Percentiles rank a stretch among this genome's conserved stretches.
Evolutionary conservation across 129 eudicot species (phyloP).

Genomic region (Chrysanthemum lavandulifolium): DNA sequence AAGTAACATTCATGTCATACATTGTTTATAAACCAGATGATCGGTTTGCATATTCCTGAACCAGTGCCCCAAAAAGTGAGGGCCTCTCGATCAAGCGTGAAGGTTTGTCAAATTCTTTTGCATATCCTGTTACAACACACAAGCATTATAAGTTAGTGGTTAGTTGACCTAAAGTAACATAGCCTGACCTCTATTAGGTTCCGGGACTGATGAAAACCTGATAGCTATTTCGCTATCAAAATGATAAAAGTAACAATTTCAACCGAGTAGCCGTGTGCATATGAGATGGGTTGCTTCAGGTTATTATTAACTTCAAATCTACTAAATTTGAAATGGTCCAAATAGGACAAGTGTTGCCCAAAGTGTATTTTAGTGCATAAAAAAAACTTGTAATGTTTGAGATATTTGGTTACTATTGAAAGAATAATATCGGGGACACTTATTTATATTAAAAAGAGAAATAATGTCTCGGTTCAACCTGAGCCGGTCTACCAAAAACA

Average conservation of each 20-base stretch:
- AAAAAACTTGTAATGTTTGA: too few species aligned
- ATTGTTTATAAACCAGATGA: conserved; percentile 42
- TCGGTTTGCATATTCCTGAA: conserved; percentile 62
- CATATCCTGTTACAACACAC: conserved; percentile 37
- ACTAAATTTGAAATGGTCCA: too few species aligned
- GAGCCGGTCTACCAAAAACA: too few species aligned
- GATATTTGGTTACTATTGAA: too few species aligned
- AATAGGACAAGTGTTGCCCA: too few species aligned
- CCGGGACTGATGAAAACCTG: not conserved
- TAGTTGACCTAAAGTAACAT: conserved; percentile 18
- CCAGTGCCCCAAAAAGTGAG: conserved; percentile 67
- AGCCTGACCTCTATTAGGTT: conserved; percentile 14
- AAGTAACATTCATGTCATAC: not conserved
- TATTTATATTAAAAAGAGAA: too few species aligned
- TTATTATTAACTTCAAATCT: not conserved
- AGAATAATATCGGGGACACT: too few species aligned
- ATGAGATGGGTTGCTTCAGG: not conserved
- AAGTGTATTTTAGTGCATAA: too few species aligned
- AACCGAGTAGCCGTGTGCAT: not conserved
- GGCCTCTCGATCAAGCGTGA: conserved; percentile 50
- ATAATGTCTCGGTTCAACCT: too few species aligned
- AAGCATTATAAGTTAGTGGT: not conserved
- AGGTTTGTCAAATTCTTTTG: conserved; percentile 53
- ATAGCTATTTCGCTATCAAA: not conserved
- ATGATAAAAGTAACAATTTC: not conserved